Evolutionary conservation across 148 eudicot genomes (phyloP).

Genomic region (Persicaria maculosa): DNA sequence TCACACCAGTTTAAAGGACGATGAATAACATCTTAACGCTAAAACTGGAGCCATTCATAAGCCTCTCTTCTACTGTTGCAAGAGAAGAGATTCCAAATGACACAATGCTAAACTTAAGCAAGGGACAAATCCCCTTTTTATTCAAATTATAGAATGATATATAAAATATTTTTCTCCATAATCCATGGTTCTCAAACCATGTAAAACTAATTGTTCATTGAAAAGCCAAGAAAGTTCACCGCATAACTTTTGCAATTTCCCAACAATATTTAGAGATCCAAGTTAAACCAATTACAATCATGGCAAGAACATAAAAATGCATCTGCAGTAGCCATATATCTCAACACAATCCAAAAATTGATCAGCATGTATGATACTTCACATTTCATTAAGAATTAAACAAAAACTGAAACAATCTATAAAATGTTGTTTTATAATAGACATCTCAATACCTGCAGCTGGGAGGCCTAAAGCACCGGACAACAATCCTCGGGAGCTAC

Average conservation of each 20-base stretch:
- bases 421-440: neutral
- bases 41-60: neutral
- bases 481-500: constrained; percentile 52
- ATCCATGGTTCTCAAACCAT: neutral
- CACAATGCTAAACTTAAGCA: constrained; percentile 24
- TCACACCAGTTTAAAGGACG: no score
- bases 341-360: neutral
- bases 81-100: constrained; percentile 27
- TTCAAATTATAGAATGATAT: constrained; percentile 1
- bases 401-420: neutral
- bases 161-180: neutral
- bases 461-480: constrained; percentile 75
- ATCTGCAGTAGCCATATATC: neutral
- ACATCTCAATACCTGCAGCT: constrained; percentile 56
- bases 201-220: neutral
- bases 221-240: neutral
- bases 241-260: neutral
- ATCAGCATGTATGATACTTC: neutral
- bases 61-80: neutral
- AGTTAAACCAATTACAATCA: neutral
- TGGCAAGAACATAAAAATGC: neutral
- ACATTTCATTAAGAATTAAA: neutral
- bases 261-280: neutral
- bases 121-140: constrained; percentile 31
- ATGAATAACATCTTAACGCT: neutral